Evolutionary conservation across 441 rosid species (phyloP).

Genomic region (Erodium chrysanthum): DNA sequence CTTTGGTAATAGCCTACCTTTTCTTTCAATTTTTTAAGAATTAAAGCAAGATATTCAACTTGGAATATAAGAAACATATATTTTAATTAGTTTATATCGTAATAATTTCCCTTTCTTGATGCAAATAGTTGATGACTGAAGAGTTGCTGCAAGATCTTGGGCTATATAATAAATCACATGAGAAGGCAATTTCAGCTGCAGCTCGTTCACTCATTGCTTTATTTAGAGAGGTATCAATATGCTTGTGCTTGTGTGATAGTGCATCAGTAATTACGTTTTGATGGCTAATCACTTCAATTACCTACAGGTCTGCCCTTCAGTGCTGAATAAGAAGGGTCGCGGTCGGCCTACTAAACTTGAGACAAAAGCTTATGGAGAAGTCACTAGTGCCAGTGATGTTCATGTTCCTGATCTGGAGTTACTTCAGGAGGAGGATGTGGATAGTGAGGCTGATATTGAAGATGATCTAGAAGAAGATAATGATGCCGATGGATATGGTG

Average conservation of each 20-base stretch:
- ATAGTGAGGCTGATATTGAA: conserved; percentile 8
- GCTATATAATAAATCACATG: conserved; percentile 69
- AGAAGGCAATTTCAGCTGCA: conserved; percentile 77
- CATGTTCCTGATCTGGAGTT: conserved; percentile 66
- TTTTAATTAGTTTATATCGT: not conserved
- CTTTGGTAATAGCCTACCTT: conserved; percentile 42
- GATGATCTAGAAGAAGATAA: too few relatives aligned
- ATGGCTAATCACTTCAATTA: conserved; percentile 15
- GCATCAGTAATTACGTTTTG: not conserved
- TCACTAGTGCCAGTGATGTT: conserved; percentile 32
- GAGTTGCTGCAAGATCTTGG: conserved; percentile 92
- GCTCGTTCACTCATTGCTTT: conserved; percentile 71
- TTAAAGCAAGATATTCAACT: too few relatives aligned
- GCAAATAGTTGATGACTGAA: conserved; percentile 74
- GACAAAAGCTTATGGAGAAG: conserved; percentile 79
- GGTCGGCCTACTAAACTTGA: conserved; percentile 66
- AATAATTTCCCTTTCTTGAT: not conserved
- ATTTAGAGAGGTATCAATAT: conserved; percentile 69
- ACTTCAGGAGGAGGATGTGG: conserved; percentile 32
- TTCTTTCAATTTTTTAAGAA: not conserved
- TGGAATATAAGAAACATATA: too few relatives aligned
- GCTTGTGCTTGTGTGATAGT: not conserved
- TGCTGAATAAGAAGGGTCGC: conserved; percentile 81
- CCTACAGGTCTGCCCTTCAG: conserved; percentile 69
- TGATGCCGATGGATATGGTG: too few relatives aligned